Base-by-base conservation (phyloP, 345 rosid genomes). In the Sapria himalayana region DNA sequence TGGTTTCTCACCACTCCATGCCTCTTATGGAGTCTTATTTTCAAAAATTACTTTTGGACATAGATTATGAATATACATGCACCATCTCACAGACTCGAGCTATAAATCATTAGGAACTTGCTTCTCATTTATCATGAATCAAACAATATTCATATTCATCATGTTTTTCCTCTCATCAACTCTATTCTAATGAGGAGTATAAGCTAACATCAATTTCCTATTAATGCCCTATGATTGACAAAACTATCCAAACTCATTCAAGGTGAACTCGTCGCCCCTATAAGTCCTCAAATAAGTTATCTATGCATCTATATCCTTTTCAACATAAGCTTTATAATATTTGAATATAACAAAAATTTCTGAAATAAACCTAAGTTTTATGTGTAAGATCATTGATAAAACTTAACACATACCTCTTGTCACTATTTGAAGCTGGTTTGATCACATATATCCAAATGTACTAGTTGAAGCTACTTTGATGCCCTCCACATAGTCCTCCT, bases 381-480 rank as follows among this genome's bases (percentile, higher is more conserved):
- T 45, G 16, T 15, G 19, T 40, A 12, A 4, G 49, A 4, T 56
- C 60, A 56, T 56, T 49, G 4, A 54, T 46, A 1, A 54, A 53
- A 0, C 17, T 32, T 3, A 52, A 15, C 0, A 37, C 19, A 15
- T 52, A 52, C 57, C 45, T 25, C 29, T 53, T 53, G 2, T 15
- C 10, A 11, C 43, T 53, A 19, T 8, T 36, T 0, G 33, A 45
- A 0, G 8, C 23, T 1, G 45, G 58, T 16, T 25, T 34, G 25
- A 44, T 19, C 45, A 19, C 50, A 52, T 0, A 44, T 4, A 22
- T 52, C 45, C 0, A 45, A 24, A 19, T 51, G 49, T n/a, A 51
- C 24, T 4, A 34, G 16, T 11, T 50, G 27, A 0, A 50, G 7
- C 5, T 10, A 16, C 29, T 44, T 3, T 0, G 1, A 19, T 13